phyloP scores from a whole-genome alignment of 164 flowering plant genomes.

The Amborella trichopoda region DNA sequence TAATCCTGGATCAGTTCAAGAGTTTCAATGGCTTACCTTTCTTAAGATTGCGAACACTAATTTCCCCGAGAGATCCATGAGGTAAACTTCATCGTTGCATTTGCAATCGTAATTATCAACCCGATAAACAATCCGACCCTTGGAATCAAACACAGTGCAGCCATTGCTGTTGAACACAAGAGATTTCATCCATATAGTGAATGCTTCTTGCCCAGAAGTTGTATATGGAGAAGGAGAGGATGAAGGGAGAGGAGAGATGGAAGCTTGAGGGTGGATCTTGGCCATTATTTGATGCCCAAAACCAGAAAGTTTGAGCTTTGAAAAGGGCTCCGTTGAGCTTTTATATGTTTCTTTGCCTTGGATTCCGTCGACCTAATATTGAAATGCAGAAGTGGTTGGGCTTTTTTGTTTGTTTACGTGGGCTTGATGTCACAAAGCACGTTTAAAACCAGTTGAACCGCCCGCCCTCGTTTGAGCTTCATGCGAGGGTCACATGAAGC shows the following conservation, averaged over 20 bases:
- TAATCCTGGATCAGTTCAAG: neutral
- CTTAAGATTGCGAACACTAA: constrained; percentile 15
- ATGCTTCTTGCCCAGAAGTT: constrained; percentile 10
- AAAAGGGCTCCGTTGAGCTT: no score
- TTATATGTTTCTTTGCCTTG: no score
- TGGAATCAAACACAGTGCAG: constrained; percentile 23
- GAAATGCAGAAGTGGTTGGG: no score
- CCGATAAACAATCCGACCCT: constrained; percentile 26
- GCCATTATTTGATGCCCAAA: constrained; percentile 6
- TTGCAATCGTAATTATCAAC: constrained; percentile 24
- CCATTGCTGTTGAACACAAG: constrained; percentile 24
- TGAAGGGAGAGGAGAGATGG: neutral
- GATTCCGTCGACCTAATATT: no score
- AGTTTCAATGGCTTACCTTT: constrained; percentile 14
- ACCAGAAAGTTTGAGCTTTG: no score
- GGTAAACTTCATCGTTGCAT: constrained; percentile 13
- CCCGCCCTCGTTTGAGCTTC: no score
- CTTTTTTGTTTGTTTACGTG: no score
- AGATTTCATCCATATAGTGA: constrained; percentile 41
- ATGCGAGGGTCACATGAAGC: no score
- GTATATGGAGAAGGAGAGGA: neutral
- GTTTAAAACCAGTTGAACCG: no score
- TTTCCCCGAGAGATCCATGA: constrained; percentile 29
- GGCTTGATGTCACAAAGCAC: no score
- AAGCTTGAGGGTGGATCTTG: constrained; percentile 3